Evolutionary conservation across 2,329 filamentous ascomycete genomes (phyloP), one percentile per base, ranked within the genome.

Genomic region (Fulvia fulva): DNA sequence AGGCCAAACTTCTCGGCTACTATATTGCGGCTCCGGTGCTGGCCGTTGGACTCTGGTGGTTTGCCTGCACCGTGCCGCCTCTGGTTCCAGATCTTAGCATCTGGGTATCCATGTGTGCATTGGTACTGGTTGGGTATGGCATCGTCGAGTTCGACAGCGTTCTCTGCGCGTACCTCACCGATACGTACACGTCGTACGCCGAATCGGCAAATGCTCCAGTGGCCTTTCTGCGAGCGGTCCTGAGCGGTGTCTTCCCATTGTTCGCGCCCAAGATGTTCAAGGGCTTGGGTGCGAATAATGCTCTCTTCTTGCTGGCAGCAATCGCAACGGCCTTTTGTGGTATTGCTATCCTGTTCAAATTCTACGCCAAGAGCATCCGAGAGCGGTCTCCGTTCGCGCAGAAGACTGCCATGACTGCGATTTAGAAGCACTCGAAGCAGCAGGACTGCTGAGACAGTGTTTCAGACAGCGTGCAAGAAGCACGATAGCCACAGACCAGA

Each of bases 1-100:
- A 82, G 68, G 73, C 80, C 63, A 81, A 81, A 51, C 71, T 81
- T 21, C 61, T 70, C 4, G 78, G 78, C 16, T 80, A 80, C 60
- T 71, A 71, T 44, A 68, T 80, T 34, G 79, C 76, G 0, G 75
- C 75, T 0, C 76, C 78, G 3, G 65, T 74, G 6, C 72, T 80
- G 3, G 76, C 77, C 3, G 63, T 70, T 7, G 77, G 74, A 1
- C 72, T 81, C 1, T 78, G 76, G 73, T 72, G 69, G 65, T 80
- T 81, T 58, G 75, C 76, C 5, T 78, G 76, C 73, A 80, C 78
- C 2, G 73, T 80, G 3, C 78, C 80, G 0, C 78, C 78, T 5
- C 64, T 71, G 1, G 51, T 50, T 59, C 64, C 7, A 43, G 65
- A 26, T 74, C 68, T 77, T 6, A 49, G 58, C 41, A 47, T 60